Evolutionary conservation across 2,329 filamentous ascomycete genomes (phyloP).

Genomic region (Aspergillus flavus): DNA sequence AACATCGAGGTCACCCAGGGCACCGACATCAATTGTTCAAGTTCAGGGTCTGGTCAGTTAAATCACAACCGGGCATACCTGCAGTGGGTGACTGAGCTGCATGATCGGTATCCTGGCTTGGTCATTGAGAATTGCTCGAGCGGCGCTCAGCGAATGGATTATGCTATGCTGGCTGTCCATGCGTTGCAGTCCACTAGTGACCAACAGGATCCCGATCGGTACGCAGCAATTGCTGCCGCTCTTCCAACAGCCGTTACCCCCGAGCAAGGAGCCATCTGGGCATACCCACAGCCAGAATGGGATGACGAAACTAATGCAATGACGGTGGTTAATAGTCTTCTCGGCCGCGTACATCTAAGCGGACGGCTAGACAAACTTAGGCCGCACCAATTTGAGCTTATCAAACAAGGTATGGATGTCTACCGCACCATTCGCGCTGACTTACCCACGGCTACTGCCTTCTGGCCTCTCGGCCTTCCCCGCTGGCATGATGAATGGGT

Average conservation of each 20-base stretch:
- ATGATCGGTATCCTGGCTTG: slow-evolving; percentile 30
- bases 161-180: slow-evolving; percentile 37
- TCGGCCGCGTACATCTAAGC: slow-evolving; percentile 37
- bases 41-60: slow-evolving; percentile 29
- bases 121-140: slow-evolving; percentile 44
- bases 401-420: slow-evolving; percentile 34
- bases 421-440: slow-evolving; percentile 30
- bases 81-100: slow-evolving; percentile 31
- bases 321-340: slow-evolving; percentile 38
- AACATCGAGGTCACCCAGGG: slow-evolving; percentile 41
- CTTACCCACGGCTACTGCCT: slow-evolving; percentile 24
- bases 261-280: slow-evolving; percentile 40
- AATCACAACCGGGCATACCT: slow-evolving; percentile 39
- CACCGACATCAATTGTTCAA: slow-evolving; percentile 29
- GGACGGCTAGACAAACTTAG: slow-evolving; percentile 30
- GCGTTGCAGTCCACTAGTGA: slow-evolving; percentile 41
- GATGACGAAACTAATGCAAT: slow-evolving; percentile 38
- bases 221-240: slow-evolving; percentile 35
- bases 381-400: slow-evolving; percentile 25
- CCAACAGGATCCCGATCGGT: slow-evolving; percentile 36
- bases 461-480: slow-evolving; percentile 39
- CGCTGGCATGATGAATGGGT: slow-evolving; percentile 38
- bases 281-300: slow-evolving; percentile 40
- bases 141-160: slow-evolving; percentile 41
- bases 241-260: slow-evolving; percentile 38